Percentiles rank a stretch among this genome's conserved stretches.
Evolutionary conservation across 495 filamentous ascomycete species (phyloP).

Genomic region (Daldinia decipiens): DNA sequence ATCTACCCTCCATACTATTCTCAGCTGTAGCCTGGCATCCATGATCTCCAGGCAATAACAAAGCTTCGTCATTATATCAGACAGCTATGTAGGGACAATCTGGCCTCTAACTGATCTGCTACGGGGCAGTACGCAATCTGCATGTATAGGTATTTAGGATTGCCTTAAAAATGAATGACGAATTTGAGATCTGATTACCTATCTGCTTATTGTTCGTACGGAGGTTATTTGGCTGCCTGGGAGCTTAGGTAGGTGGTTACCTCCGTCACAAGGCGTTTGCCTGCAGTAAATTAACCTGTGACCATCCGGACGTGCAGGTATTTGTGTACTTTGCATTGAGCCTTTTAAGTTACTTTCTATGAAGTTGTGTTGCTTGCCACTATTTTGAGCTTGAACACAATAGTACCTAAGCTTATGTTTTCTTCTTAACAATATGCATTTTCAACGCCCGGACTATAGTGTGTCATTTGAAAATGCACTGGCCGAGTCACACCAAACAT

Average conservation of each 20-base stretch:
- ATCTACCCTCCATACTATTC: constrained; percentile 14
- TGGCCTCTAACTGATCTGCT: constrained; percentile 18
- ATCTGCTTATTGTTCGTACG: not conserved
- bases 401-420: not conserved
- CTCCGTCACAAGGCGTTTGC: not conserved
- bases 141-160: constrained; percentile 2
- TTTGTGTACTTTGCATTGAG: not conserved
- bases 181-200: constrained; percentile 4
- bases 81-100: constrained; percentile 17
- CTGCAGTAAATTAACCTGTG: not conserved
- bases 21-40: constrained; percentile 30
- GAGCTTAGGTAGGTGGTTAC: constrained; percentile 2
- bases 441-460: not conserved
- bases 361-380: not conserved
- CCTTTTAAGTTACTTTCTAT: too few relatives aligned
- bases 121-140: not conserved
- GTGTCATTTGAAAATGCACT: not conserved
- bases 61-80: constrained; percentile 34
- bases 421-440: not conserved
- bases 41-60: constrained; percentile 30
- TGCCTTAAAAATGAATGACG: constrained; percentile 8
- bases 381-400: not conserved
- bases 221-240: not conserved
- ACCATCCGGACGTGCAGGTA: not conserved
- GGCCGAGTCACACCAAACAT: not conserved